Conservation (phyloP, 345 rosid species). For the Eucalyptus shirleyi region DNA sequence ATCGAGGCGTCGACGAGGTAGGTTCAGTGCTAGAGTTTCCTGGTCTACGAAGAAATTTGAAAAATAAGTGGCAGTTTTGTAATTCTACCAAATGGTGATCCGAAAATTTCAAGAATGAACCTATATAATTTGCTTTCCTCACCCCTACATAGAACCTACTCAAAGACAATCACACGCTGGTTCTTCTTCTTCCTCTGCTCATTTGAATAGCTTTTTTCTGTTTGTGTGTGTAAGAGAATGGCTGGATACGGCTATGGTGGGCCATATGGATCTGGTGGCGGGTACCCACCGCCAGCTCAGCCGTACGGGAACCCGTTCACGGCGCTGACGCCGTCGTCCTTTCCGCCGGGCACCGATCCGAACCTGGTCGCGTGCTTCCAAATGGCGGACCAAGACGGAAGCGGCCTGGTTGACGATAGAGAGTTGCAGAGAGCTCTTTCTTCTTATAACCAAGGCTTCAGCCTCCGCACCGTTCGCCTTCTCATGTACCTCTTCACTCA, state of each 20-base stretch:
- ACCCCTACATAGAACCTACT: background rate
- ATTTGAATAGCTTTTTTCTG: background rate
- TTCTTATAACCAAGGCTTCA: slow-evolving; percentile 70
- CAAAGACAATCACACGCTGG: background rate
- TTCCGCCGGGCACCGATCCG: slow-evolving; percentile 84
- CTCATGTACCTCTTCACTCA: slow-evolving; percentile 78
- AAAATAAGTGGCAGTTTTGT: background rate
- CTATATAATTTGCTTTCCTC: background rate
- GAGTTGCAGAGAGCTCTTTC: slow-evolving; percentile 87
- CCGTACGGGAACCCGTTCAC: slow-evolving; percentile 52
- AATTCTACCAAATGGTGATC: background rate
- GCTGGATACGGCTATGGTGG: background rate
- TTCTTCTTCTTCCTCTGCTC: background rate
- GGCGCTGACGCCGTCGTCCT: slow-evolving; percentile 57
- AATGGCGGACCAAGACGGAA: slow-evolving; percentile 76
- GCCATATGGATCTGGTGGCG: background rate
- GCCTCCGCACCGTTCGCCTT: slow-evolving; percentile 76
- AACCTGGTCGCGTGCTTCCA: slow-evolving; percentile 72
- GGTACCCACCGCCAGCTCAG: background rate
- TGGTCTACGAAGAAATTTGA: background rate
- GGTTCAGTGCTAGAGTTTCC: background rate
- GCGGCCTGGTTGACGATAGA: slow-evolving; percentile 79
- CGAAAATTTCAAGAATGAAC: background rate
- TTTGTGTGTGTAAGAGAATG: background rate
- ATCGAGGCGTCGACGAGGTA: background rate